These are phyloP conservation scores for Ormosia semicastrata DNA, from an alignment of 306 rosid genomes.

Conservation along the genomic window DNA sequence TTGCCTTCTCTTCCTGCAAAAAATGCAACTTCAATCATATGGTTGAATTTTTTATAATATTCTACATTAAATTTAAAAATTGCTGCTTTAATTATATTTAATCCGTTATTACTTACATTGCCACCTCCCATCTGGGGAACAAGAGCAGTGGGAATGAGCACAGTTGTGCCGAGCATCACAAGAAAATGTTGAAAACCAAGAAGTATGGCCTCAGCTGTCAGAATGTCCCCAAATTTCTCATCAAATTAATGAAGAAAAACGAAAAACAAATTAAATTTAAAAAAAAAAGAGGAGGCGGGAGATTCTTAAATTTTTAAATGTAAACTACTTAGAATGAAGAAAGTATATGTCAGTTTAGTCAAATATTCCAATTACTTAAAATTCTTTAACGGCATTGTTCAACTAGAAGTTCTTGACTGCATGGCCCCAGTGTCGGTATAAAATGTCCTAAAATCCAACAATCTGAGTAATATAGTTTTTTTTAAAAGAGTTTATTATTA, in stretches of 20 bases:
- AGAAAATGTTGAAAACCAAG: conserved; percentile 99
- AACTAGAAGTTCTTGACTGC: not conserved
- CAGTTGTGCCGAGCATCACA: conserved; percentile 97
- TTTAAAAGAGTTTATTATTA: not conserved
- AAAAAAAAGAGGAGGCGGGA: not conserved
- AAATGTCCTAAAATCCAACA: conserved; percentile 12
- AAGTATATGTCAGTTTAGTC: not conserved
- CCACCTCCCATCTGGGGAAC: conserved; percentile 99
- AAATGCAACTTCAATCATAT: not conserved
- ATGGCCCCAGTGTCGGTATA: not conserved
- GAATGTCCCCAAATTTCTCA: conserved; percentile 22
- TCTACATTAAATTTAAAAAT: not conserved
- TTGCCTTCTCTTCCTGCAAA: conserved; percentile 85
- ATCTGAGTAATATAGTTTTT: not conserved
- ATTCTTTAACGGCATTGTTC: not conserved
- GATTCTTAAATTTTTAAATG: conserved; percentile 2
- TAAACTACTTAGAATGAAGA: not conserved
- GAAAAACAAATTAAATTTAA: not conserved
- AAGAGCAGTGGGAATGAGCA: conserved; percentile 91
- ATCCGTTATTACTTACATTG: conserved; percentile 61
- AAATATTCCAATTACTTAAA: conserved; percentile 13
- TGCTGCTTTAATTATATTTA: not conserved
- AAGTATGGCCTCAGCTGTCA: conserved; percentile 95
- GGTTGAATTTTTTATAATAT: conserved; percentile 1
- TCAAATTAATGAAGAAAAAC: conserved; percentile 1